Conservation (phyloP, 1,284 basidiomycete species). For the Ceratobasidium papillatum region DNA sequence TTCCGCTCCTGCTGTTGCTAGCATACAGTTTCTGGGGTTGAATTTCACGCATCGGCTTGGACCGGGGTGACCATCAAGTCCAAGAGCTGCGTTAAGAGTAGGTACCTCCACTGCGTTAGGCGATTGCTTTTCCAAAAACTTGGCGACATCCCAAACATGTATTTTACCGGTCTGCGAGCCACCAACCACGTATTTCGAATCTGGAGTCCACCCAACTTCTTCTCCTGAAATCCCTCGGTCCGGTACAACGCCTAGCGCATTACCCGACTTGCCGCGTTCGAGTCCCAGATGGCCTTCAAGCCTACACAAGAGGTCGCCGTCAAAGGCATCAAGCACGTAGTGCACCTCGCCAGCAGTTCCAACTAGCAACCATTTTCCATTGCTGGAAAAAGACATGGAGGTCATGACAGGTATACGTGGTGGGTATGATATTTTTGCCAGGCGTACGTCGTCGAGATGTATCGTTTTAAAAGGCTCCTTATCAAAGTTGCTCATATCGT, state of each 20-base stretch:
- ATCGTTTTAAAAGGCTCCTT: slow-evolving; percentile 89
- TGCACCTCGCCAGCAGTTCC: slow-evolving; percentile 94
- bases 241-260: slow-evolving; percentile 67
- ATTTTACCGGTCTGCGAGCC: slow-evolving; percentile 86
- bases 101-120: slow-evolving; percentile 20
- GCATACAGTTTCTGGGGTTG: slow-evolving; percentile 88
- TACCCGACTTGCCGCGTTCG: slow-evolving; percentile 66
- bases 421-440: slow-evolving; percentile 76
- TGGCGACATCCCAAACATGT: slow-evolving; percentile 73
- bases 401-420: slow-evolving; percentile 92
- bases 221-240: slow-evolving; percentile 83
- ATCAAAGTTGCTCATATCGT: slow-evolving; percentile 90
- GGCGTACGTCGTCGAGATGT: slow-evolving; percentile 80
- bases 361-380: slow-evolving; percentile 89
- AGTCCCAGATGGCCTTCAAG: slow-evolving; percentile 83
- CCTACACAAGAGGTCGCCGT: slow-evolving; percentile 81
- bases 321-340: slow-evolving; percentile 90
- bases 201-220: slow-evolving; percentile 91
- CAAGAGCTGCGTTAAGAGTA: slow-evolving; percentile 46
- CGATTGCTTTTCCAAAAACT: slow-evolving; percentile 49
- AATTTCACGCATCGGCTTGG: slow-evolving; percentile 85
- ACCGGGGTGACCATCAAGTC: slow-evolving; percentile 79
- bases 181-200: slow-evolving; percentile 85
- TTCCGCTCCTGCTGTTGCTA: slow-evolving; percentile 85
- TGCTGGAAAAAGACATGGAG: slow-evolving; percentile 87